Base-by-base conservation (phyloP, 2,329 filamentous ascomycete species). In the Aureobasidium sp. region DNA sequence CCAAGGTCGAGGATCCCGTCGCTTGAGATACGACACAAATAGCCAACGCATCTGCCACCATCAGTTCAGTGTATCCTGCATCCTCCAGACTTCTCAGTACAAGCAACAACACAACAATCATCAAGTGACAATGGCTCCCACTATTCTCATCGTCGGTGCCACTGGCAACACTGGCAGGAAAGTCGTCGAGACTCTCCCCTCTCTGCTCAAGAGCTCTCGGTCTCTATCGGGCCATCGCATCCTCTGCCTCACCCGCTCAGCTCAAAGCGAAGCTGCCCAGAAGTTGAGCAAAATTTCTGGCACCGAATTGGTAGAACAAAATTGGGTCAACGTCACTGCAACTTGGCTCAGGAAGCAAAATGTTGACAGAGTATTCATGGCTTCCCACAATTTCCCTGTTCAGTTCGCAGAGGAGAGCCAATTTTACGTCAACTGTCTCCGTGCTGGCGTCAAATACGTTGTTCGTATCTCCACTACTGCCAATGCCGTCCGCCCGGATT, bases 81-180 rank as follows among this genome's bases (percentile, higher is more conserved):
- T 16, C 1, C 23, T 27, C n/a, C 2, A 27, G n/a, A 20, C 33
- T 36, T 36, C 33, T 8, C 33, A 36, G 33, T n/a, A n/a, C n/a
- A n/a, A n/a, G n/a, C n/a, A n/a, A n/a, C n/a, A n/a, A n/a, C n/a
- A n/a, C n/a, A n/a, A n/a, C n/a, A n/a, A n/a, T n/a, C n/a, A n/a
- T n/a, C n/a, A n/a, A n/a, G n/a, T n/a, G n/a, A n/a, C 33, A 31
- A 51, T 36, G 48, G 20, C 48, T 11, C 29, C 48, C 9, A 51
- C 48, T 8, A 33, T 51, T 11, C 48, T 51, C 48, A 20, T 51
- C 1, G 48, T 51, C 48, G 48, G 48, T 7, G 48, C 48, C 20
- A 53, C 48, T 53, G 48, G 48, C 29, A 53, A 53, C 29, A 53
- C 29, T 9, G 48, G 48, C 48, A 53, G 48, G 16, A 53, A 33